phyloP scores from a whole-genome alignment of 2,329 filamentous ascomycete genomes.

The Akanthomyces muscarius region DNA sequence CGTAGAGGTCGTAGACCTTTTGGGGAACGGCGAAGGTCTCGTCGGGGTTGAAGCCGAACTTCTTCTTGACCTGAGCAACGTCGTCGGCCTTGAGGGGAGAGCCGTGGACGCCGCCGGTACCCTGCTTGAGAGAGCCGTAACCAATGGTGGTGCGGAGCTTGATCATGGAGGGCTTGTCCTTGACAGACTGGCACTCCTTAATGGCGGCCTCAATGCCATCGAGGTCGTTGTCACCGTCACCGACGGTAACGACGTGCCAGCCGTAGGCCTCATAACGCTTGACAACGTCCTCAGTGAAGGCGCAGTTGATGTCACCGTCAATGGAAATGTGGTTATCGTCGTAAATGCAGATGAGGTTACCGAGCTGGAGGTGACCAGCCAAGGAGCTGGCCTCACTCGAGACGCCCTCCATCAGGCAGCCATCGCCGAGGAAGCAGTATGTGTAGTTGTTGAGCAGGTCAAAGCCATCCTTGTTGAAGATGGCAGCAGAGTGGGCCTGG shows the following conservation, averaged over 20 bases:
- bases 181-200: conserved; percentile 78
- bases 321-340: conserved; percentile 98
- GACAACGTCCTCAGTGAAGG: conserved; percentile 94
- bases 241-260: conserved; percentile 85
- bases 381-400: conserved; percentile 87
- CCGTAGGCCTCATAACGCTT: conserved; percentile 97
- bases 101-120: conserved; percentile 93
- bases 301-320: conserved; percentile 91
- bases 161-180: conserved; percentile 95
- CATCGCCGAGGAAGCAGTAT: conserved; percentile 94
- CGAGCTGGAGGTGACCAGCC: conserved; percentile 94
- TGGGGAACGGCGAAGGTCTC: conserved; percentile 91
- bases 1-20: conserved; percentile 87
- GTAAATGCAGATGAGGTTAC: conserved; percentile 94
- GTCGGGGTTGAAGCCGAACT: conserved; percentile 94
- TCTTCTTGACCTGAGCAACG: conserved; percentile 86
- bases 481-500: conserved; percentile 82
- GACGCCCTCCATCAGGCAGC: conserved; percentile 98
- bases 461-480: conserved; percentile 96
- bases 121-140: conserved; percentile 88
- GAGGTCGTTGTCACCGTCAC: conserved; percentile 85
- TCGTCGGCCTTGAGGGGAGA: conserved; percentile 94
- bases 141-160: conserved; percentile 97
- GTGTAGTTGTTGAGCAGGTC: conserved; percentile 95
- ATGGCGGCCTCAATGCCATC: conserved; percentile 85